phyloP scores from a whole-genome alignment of 2,329 filamentous ascomycete genomes.

The Penicillium polonicum region DNA sequence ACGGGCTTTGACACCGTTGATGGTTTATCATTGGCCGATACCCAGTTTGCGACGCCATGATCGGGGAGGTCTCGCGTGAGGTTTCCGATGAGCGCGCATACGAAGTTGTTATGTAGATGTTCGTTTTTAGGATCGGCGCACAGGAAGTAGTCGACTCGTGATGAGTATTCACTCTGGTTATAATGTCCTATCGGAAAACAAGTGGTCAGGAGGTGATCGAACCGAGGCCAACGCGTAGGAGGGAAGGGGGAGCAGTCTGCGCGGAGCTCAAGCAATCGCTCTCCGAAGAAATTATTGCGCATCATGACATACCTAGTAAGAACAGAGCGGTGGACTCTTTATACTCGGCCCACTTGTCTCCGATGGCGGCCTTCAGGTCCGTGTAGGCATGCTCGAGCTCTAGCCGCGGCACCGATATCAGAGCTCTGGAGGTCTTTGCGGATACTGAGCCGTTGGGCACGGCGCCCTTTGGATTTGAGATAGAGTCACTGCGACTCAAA shows the following conservation, averaged over 20 bases:
- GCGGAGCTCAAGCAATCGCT: neutral
- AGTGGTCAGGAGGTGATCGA: constrained; percentile 22
- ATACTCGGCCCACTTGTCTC: constrained; percentile 60
- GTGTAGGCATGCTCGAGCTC: constrained; percentile 64
- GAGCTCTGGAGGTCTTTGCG: constrained; percentile 52
- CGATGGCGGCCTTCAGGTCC: constrained; percentile 59
- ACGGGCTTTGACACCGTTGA: constrained; percentile 50
- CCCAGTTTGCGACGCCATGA: constrained; percentile 63
- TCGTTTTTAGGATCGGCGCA: constrained; percentile 52
- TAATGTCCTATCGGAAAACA: constrained; percentile 49
- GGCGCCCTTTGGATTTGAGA: constrained; percentile 36
- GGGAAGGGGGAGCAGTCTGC: neutral
- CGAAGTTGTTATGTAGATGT: constrained; percentile 62
- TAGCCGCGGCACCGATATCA: constrained; percentile 58
- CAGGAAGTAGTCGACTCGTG: constrained; percentile 57
- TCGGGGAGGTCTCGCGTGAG: constrained; percentile 60
- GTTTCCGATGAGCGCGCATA: constrained; percentile 60
- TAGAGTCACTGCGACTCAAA: constrained; percentile 44
- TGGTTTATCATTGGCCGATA: constrained; percentile 59
- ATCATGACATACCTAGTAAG: constrained; percentile 51
- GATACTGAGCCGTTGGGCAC: constrained; percentile 31
- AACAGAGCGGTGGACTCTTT: constrained; percentile 59
- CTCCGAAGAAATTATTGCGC: neutral
- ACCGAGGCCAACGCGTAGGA: constrained; percentile 5
- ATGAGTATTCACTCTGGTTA: constrained; percentile 61